A percentile compares a stretch with the other conserved stretches of the same genome.
These are phyloP conservation scores for Avena insularis DNA, from an alignment of 176 grass and related monocot species.

Conservation along the genomic window DNA sequence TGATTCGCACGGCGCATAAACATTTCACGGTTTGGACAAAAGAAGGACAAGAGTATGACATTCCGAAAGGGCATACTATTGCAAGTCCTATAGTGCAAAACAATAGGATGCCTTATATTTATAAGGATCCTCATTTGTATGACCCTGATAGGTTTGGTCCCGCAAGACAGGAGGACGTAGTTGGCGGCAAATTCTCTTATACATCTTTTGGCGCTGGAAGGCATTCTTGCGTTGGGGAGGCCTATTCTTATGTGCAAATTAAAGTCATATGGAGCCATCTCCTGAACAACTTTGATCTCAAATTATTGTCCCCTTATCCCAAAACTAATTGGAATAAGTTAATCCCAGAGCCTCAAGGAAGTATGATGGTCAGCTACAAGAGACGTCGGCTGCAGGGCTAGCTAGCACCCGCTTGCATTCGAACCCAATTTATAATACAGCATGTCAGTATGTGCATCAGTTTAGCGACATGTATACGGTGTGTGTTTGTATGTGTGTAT, in stretches of 20 bases:
- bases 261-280: constrained; percentile 37
- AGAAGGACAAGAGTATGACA: constrained; percentile 2
- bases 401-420: not conserved
- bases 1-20: not conserved
- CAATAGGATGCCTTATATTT: not conserved
- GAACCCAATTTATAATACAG: not conserved
- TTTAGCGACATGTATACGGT: not conserved
- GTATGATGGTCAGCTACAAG: constrained; percentile 21
- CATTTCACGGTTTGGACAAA: constrained; percentile 4
- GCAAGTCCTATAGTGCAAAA: constrained; percentile 10
- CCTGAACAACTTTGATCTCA: constrained; percentile 20
- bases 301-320: not conserved
- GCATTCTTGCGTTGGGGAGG: not conserved
- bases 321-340: constrained; percentile 2
- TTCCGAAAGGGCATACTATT: constrained; percentile 5
- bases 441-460: not conserved
- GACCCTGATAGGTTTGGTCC: constrained; percentile 20
- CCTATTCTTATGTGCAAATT: constrained; percentile 1
- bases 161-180: not conserved
- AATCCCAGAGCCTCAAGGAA: not conserved
- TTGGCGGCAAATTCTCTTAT: constrained; percentile 28
- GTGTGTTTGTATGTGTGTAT: not conserved
- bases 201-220: constrained; percentile 2
- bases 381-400: not conserved
- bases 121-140: not conserved